These are phyloP conservation scores for Talaromyces wortmannii DNA, from an alignment of 495 filamentous ascomycete species.

Conservation along the genomic window DNA sequence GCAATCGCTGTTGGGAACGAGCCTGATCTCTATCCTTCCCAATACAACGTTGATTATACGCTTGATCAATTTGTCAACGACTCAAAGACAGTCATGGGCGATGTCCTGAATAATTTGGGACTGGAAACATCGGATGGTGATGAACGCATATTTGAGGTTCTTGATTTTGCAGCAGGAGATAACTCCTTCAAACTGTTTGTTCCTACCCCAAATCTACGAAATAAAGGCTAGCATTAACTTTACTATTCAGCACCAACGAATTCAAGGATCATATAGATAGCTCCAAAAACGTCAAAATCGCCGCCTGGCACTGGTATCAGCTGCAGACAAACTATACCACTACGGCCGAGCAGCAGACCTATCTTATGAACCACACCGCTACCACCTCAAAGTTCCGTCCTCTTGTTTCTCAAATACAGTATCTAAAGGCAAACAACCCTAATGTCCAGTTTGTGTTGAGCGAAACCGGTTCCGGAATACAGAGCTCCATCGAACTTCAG, in stretches of 20 bases:
- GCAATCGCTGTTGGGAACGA: conserved; percentile 21
- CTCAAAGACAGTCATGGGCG: too few relatives aligned
- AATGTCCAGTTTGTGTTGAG: conserved; percentile 5
- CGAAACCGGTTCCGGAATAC: conserved; percentile 6
- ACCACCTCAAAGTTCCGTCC: background rate
- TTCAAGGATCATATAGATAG: conserved; percentile 1
- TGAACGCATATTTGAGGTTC: conserved; percentile 11
- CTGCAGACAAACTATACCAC: background rate
- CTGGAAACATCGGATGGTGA: conserved; percentile 2
- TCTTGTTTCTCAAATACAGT: background rate
- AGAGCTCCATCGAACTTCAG: background rate
- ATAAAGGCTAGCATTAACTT: background rate
- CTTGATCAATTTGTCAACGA: too few relatives aligned
- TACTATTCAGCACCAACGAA: conserved; percentile 1
- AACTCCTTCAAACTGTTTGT: conserved; percentile 1
- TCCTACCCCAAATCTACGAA: background rate
- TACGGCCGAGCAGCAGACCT: background rate
- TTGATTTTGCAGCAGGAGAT: conserved; percentile 6
- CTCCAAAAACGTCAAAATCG: background rate
- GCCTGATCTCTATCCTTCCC: conserved; percentile 7
- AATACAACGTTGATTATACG: too few relatives aligned
- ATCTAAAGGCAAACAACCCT: background rate
- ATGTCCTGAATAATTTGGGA: background rate
- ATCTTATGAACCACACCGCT: background rate
- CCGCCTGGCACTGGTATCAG: background rate